Evolutionary conservation across 139 green algal species (phyloP).

Genomic region (Zygnema cylindricum): DNA sequence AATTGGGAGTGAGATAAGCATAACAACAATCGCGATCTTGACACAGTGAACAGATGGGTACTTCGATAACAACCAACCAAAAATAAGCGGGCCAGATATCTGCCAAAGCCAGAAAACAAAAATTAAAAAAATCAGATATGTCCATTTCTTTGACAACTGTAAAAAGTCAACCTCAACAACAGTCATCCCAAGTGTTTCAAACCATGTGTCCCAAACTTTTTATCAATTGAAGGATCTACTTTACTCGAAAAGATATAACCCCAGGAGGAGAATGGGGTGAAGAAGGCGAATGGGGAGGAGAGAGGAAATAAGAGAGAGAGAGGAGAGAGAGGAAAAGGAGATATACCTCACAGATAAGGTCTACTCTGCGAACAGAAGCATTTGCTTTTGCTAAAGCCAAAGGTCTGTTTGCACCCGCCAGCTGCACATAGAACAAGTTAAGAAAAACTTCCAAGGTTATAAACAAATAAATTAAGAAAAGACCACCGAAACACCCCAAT

Average conservation of each 20-base stretch:
- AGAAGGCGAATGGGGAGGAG: too few species aligned
- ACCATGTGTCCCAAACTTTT: too few species aligned
- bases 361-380: conserved; percentile 46
- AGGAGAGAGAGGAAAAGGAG: too few species aligned
- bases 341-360: conserved; percentile 60
- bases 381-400: conserved; percentile 61
- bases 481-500: too few species aligned
- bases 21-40: conserved; percentile 26
- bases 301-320: too few species aligned
- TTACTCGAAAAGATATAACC: too few species aligned
- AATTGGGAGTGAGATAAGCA: conserved; percentile 41
- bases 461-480: conserved; percentile 4
- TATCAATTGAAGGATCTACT: too few species aligned
- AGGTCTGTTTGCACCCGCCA: conserved; percentile 58
- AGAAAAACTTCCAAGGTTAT: background rate
- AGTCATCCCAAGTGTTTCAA: too few species aligned
- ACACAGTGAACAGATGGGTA: conserved; percentile 25
- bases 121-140: background rate
- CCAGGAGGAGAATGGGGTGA: too few species aligned
- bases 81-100: conserved; percentile 49
- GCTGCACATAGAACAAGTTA: conserved; percentile 20
- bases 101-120: background rate
- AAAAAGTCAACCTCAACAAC: too few species aligned
- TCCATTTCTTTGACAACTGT: too few species aligned
- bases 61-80: conserved; percentile 48